Evolutionary conservation across 1,284 basidiomycete species (phyloP).

Genomic region (Ustilago lituana): DNA sequence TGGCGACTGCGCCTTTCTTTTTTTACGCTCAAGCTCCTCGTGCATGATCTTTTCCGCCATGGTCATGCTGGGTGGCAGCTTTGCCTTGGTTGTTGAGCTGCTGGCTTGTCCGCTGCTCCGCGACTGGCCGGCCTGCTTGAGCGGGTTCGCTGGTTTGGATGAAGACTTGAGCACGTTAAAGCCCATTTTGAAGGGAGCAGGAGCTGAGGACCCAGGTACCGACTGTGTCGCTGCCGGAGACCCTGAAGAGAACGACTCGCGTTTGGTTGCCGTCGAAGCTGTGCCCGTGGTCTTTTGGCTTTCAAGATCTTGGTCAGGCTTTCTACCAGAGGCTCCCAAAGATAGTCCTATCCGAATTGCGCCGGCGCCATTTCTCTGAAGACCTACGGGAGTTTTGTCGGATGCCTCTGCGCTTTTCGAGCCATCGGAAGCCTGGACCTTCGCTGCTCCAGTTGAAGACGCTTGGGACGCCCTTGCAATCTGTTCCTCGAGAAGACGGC

Average conservation of each 20-base stretch:
- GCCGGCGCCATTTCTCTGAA: conserved; percentile 27
- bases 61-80: conserved; percentile 47
- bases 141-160: conserved; percentile 36
- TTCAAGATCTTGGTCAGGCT: neutral
- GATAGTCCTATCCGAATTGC: conserved; percentile 53
- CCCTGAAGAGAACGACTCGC: neutral
- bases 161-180: conserved; percentile 48
- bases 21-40: conserved; percentile 55
- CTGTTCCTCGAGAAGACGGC: conserved; percentile 88
- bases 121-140: conserved; percentile 10
- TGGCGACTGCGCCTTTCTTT: conserved; percentile 22
- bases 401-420: neutral
- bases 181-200: conserved; percentile 36
- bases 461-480: conserved; percentile 79
- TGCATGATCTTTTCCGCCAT: conserved; percentile 64
- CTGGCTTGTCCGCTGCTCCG: conserved; percentile 1
- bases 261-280: neutral
- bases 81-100: conserved; percentile 12
- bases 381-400: conserved; percentile 30
- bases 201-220: neutral
- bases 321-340: conserved; percentile 8
- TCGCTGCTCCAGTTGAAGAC: conserved; percentile 50
- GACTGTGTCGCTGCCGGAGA: neutral
- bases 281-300: neutral
- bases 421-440: neutral